Conservation (phyloP, 2,329 filamentous ascomycete species). For the Aaosphaeria pasadenensis region DNA sequence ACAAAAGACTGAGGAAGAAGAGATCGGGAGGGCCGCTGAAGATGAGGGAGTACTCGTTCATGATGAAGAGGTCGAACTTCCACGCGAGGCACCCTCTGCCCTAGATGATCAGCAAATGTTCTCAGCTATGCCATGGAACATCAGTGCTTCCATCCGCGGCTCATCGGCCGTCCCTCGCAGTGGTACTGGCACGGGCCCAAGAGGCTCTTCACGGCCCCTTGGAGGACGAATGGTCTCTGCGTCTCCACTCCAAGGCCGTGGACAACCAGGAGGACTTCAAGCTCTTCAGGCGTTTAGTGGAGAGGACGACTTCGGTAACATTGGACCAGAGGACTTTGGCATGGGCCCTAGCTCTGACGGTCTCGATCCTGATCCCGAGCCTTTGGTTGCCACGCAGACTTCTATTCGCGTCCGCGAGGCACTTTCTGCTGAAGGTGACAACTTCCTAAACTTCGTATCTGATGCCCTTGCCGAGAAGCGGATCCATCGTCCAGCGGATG, state of each 20-base stretch:
- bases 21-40: constrained; percentile 23
- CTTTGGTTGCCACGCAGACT: constrained; percentile 4
- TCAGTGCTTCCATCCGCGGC: constrained; percentile 53
- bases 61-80: constrained; percentile 60
- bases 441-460: constrained; percentile 61
- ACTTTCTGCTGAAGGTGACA: constrained; percentile 58
- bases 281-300: constrained; percentile 24
- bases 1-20: constrained; percentile 25
- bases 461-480: constrained; percentile 42
- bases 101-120: constrained; percentile 67
- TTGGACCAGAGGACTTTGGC: constrained; percentile 18
- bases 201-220: constrained; percentile 29
- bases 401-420: constrained; percentile 47
- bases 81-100: constrained; percentile 63
- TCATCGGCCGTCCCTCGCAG: constrained; percentile 45
- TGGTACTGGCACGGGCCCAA: constrained; percentile 39
- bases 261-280: constrained; percentile 26
- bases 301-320: constrained; percentile 22
- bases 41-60: constrained; percentile 2
- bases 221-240: constrained; percentile 56
- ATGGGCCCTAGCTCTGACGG: constrained; percentile 17
- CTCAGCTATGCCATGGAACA: constrained; percentile 68
- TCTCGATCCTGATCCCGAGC: constrained; percentile 3
- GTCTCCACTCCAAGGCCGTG: constrained; percentile 59
- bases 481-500: constrained; percentile 10